Evolutionary conservation across 1,139 yeast genomes (phyloP).

Genomic region (Magnusiomyces clavatus): DNA sequence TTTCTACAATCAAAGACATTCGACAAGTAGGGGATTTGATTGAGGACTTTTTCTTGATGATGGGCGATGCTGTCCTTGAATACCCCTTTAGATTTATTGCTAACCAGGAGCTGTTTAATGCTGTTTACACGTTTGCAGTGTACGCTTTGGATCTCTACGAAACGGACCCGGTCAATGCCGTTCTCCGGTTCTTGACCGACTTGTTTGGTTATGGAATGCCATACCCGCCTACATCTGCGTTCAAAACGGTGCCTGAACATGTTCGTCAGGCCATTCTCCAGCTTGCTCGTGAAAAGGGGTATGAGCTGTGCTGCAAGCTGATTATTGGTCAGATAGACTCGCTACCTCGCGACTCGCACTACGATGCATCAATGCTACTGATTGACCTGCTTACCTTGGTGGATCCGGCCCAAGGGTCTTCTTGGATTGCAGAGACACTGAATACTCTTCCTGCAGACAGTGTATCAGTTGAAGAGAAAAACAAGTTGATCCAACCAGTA

Average conservation of each 20-base stretch:
- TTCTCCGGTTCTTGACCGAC: constrained; percentile 72
- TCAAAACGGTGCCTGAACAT: constrained; percentile 45
- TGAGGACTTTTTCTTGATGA: constrained; percentile 84
- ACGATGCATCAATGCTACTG: constrained; percentile 70
- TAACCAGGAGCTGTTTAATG: constrained; percentile 44
- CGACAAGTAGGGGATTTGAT: constrained; percentile 61
- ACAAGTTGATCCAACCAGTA: constrained; percentile 49
- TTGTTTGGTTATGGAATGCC: constrained; percentile 77
- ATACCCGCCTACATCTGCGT: constrained; percentile 69
- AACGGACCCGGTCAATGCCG: constrained; percentile 60
- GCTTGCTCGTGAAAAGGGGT: constrained; percentile 47
- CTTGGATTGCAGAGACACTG: constrained; percentile 57
- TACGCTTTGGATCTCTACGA: constrained; percentile 54
- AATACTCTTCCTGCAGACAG: constrained; percentile 48
- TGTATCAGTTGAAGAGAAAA: constrained; percentile 58
- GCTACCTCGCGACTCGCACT: constrained; percentile 62
- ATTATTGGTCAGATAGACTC: constrained; percentile 62
- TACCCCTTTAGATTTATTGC: constrained; percentile 61
- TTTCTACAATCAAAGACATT: constrained; percentile 22
- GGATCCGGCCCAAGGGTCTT: constrained; percentile 37
- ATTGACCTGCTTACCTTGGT: constrained; percentile 57
- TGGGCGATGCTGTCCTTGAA: constrained; percentile 70
- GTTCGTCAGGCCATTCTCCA: constrained; percentile 44
- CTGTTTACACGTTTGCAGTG: constrained; percentile 55
- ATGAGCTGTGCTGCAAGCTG: constrained; percentile 45